Evolutionary conservation across 768 basidiomycete genomes (phyloP).

Genomic region (Rhodosporidiobolus sp.): DNA sequence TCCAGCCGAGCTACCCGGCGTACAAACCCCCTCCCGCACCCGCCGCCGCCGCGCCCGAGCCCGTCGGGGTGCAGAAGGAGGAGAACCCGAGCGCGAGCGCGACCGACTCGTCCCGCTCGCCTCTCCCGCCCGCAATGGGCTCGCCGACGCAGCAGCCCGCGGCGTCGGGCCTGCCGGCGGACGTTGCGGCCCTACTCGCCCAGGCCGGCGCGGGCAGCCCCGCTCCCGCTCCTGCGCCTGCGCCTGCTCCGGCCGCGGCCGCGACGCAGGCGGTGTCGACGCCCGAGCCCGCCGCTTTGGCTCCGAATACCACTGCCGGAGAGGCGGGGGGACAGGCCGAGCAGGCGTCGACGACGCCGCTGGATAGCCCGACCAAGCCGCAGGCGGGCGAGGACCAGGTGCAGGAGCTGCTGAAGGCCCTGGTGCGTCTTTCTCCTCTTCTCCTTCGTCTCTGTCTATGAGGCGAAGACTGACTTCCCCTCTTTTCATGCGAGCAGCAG

Average conservation of each 20-base stretch:
- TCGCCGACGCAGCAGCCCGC: background rate
- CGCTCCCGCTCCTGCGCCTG: background rate
- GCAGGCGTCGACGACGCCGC: background rate
- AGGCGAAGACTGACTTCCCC: no score
- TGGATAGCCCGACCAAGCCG: background rate
- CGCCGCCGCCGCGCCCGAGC: background rate
- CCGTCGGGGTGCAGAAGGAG: no score
- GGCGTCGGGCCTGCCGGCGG: conserved; percentile 10
- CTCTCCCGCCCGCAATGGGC: conserved; percentile 2
- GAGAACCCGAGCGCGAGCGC: background rate
- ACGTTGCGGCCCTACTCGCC: conserved; percentile 4
- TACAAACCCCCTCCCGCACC: background rate
- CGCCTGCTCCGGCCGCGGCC: no score
- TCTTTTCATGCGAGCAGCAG: background rate
- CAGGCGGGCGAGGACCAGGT: conserved; percentile 7
- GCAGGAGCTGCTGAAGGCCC: conserved; percentile 22
- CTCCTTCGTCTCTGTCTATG: conserved; percentile 42
- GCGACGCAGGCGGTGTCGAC: no score
- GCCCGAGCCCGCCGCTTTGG: no score
- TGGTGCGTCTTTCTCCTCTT: conserved; percentile 25
- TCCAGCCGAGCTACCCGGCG: background rate
- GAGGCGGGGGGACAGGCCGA: background rate
- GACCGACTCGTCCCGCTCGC: background rate
- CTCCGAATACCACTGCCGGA: no score
- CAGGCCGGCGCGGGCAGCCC: conserved; percentile 10